Evolutionary conservation across 2,329 filamentous ascomycete species (phyloP).

Genomic region (Pseudocercospora macadamiae): DNA sequence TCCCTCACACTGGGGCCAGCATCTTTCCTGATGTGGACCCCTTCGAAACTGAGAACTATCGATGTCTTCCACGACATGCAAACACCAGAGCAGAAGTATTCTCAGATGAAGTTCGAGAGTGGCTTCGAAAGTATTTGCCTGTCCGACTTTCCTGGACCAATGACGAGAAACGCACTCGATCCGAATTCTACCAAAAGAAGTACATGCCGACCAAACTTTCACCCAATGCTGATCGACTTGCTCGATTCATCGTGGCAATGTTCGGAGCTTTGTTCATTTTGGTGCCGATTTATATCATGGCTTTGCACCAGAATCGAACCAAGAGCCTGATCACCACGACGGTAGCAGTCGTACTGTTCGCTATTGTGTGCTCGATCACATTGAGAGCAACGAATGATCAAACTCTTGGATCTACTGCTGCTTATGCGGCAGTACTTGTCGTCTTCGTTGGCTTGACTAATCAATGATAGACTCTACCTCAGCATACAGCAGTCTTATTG

Average conservation of each 20-base stretch:
- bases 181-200: background rate
- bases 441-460: constrained; percentile 10
- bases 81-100: background rate
- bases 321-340: constrained; percentile 1
- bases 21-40: background rate
- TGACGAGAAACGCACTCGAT: background rate
- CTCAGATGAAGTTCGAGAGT: background rate
- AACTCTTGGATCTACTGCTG: background rate
- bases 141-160: background rate
- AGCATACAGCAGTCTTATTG: too few species aligned
- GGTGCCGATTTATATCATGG: constrained; percentile 9
- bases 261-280: constrained; percentile 8
- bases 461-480: too few species aligned
- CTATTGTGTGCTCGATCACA: constrained; percentile 3
- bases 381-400: constrained; percentile 4
- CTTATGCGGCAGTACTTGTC: constrained; percentile 4
- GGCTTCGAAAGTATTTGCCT: background rate
- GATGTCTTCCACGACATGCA: background rate
- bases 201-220: background rate
- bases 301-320: background rate
- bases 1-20: background rate
- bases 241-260: background rate
- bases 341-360: background rate
- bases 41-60: constrained; percentile 5
- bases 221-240: background rate